Conservation (phyloP, 176 grass and related monocot species). For the Carex kokanica region DNA sequence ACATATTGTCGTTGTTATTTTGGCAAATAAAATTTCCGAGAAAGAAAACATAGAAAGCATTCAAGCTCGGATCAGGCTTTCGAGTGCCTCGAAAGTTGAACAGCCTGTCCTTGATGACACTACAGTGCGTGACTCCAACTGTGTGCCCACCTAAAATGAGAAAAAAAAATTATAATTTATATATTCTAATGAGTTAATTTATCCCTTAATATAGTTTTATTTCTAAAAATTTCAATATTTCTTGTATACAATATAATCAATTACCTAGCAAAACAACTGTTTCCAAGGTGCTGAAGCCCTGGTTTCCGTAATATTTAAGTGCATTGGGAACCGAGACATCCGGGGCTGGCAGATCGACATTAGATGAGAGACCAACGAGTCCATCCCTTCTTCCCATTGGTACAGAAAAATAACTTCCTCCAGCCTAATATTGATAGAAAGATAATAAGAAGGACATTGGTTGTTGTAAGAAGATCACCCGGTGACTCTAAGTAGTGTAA, state of each 20-base stretch:
- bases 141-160: slow-evolving; percentile 32
- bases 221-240: not conserved
- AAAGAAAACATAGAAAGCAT: slow-evolving; percentile 5
- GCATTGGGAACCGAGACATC: slow-evolving; percentile 18
- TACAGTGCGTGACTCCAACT: slow-evolving; percentile 39
- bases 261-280: slow-evolving; percentile 37
- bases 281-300: slow-evolving; percentile 24
- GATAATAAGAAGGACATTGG: not conserved
- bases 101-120: slow-evolving; percentile 28
- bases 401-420: slow-evolving; percentile 30
- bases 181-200: not conserved
- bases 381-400: slow-evolving; percentile 40
- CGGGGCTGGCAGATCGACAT: slow-evolving; percentile 34
- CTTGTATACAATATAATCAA: not conserved
- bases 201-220: not conserved
- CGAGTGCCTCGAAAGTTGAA: slow-evolving; percentile 35
- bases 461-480: not conserved
- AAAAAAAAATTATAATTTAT: not conserved
- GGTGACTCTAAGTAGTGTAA: not conserved
- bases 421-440: not conserved
- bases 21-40: slow-evolving; percentile 11
- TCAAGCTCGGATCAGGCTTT: slow-evolving; percentile 19
- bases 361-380: not conserved
- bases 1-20: not conserved
- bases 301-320: slow-evolving; percentile 8